Conservation (phyloP, 176 grass and related monocot genomes). For the Lolium multiflorum region DNA sequence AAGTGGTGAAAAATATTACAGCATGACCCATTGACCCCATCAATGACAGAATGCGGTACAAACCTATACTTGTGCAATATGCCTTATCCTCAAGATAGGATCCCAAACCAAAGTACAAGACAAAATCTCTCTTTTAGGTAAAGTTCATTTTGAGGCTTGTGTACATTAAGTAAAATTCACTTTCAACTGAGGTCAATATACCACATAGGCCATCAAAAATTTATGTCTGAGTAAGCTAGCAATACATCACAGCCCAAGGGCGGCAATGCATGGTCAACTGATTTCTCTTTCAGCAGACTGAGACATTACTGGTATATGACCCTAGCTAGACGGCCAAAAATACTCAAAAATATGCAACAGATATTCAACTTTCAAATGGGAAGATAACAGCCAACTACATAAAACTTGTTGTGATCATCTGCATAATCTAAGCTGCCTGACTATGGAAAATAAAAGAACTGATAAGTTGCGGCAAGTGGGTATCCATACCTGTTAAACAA, state of each 20-base stretch:
- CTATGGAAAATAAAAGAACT: conserved; percentile 41
- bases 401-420: conserved; percentile 13
- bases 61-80: not conserved
- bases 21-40: not conserved
- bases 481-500: conserved; percentile 37
- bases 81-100: not conserved
- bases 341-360: not conserved
- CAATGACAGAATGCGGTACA: not conserved
- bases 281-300: conserved; percentile 40
- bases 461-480: not conserved
- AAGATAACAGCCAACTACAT: not conserved
- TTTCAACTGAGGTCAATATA: conserved; percentile 1
- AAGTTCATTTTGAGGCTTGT: conserved; percentile 3
- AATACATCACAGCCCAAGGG: conserved; percentile 30
- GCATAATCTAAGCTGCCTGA: conserved; percentile 18
- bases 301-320: conserved; percentile 26
- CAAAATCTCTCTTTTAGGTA: conserved; percentile 1
- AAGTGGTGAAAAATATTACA: conserved; percentile 1
- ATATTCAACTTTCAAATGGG: conserved; percentile 25
- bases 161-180: not conserved
- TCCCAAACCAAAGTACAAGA: not conserved
- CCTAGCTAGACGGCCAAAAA: conserved; percentile 26
- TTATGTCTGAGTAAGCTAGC: not conserved
- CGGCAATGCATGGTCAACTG: not conserved
- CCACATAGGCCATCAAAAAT: not conserved